Conservation (phyloP, 495 filamentous ascomycete species). For the Hypoxylon intermedium region DNA sequence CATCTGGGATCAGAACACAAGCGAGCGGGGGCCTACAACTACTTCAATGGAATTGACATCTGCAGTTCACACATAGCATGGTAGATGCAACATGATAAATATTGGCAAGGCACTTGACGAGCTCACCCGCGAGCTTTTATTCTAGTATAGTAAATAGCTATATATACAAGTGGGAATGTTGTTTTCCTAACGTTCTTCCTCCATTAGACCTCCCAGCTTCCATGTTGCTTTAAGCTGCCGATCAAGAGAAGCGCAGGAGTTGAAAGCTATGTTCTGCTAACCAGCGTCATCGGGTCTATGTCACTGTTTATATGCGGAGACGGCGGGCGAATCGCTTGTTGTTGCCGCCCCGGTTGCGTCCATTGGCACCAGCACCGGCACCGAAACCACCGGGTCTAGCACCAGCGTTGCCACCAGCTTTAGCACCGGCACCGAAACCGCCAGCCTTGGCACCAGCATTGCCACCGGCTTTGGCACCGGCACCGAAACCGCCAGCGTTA, state of each 20-base stretch:
- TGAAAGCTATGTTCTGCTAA: not conserved
- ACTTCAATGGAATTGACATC: too few species aligned
- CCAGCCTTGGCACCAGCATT: too few species aligned
- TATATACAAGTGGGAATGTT: not conserved
- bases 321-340: not conserved
- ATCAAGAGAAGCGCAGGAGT: not conserved
- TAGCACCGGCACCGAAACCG: too few species aligned
- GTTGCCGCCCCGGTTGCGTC: not conserved
- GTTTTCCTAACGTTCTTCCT: not conserved
- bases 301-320: not conserved
- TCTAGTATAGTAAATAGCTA: not conserved
- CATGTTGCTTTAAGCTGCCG: not conserved
- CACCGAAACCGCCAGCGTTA: too few species aligned
- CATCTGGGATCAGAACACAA: too few species aligned
- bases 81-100: not conserved
- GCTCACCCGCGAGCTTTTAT: not conserved
- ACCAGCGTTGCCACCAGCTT: too few species aligned
- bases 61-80: too few species aligned
- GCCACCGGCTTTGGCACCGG: too few species aligned
- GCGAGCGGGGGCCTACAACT: too few species aligned
- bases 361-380: too few species aligned
- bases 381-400: too few species aligned
- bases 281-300: not conserved
- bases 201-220: not conserved
- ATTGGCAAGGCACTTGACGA: not conserved